Base-by-base conservation (phyloP, 2,329 filamentous ascomycete genomes). In the Davidsoniella neocaledoniae region DNA sequence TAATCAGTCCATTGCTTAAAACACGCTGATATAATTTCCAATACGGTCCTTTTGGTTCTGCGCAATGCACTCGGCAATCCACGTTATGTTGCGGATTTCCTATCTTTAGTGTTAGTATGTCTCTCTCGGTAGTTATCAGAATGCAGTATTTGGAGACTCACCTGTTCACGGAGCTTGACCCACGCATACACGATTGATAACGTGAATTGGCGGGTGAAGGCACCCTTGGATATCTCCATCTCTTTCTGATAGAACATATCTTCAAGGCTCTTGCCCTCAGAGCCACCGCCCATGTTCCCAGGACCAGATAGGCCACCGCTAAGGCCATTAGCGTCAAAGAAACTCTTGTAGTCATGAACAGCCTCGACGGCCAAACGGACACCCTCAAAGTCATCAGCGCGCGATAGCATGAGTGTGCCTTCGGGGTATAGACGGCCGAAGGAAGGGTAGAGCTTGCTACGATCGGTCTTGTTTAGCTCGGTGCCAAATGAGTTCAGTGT, bases 1-100 rank as follows among this genome's bases (percentile, higher is more conserved):
- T n/a, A 5, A 29, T 23, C 38, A 17, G 21, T 23, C 33, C 10
- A 17, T 39, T 19, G 8, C 16, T 37, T 68, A 94, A 68, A 98
- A 94, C 55, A 96, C 91, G 67, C 87, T 94, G 65, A 98, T 98
- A 68, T 94, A 98, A 69, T 96, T 98, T 59, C 86, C 84, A 64
- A 98, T 96, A 63, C 91, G 79, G 67, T 98, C 91, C 72, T 98
- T 98, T 68, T 98, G 91, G 71, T 94, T 95, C 69, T 98, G 91
- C 50, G 91, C 91, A 75, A 98, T 98, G 69, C 91, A 98, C 68
- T 98, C 91, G 19, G 91, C 83, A 65, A 98, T 98, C 91, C 91
- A 98, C 47, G 91, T 96, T 61, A 98, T 94, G 68, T 98, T 98
- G 57, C 91, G 84, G 60, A 96, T 95, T 83, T 98, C 91, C 88